Conservation (phyloP, 208 protist genomes). For the Phytomonas sp. region DNA sequence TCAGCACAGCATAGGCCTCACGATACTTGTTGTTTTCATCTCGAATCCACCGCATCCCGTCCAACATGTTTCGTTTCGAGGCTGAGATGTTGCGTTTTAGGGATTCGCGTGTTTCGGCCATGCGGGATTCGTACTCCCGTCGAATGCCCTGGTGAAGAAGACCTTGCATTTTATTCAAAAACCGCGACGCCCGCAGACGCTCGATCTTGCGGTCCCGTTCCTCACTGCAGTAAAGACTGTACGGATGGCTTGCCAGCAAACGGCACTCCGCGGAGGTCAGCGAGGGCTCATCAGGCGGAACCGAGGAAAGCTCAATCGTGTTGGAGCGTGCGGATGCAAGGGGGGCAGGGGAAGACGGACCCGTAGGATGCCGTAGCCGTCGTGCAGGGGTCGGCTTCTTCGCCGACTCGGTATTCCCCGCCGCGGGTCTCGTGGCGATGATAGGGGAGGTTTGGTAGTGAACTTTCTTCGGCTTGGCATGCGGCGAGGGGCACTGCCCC, state of each 20-base stretch:
- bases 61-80: slow-evolving; percentile 27
- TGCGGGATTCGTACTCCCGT: slow-evolving; percentile 39
- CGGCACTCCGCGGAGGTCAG: slow-evolving; percentile 38
- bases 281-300: slow-evolving; percentile 24
- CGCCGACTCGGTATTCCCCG: not conserved
- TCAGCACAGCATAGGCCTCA: slow-evolving; percentile 55
- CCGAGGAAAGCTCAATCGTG: not conserved
- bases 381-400: not conserved
- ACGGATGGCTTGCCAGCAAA: slow-evolving; percentile 40
- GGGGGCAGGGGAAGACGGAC: not conserved
- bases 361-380: not conserved
- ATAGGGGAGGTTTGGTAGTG: not conserved
- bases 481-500: not conserved
- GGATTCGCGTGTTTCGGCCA: slow-evolving; percentile 33
- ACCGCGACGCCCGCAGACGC: slow-evolving; percentile 54
- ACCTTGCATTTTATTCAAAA: slow-evolving; percentile 61
- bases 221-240: slow-evolving; percentile 37
- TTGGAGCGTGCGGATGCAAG: not conserved
- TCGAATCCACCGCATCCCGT: slow-evolving; percentile 44
- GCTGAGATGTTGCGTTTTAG: slow-evolving; percentile 25
- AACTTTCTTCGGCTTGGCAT: not conserved
- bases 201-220: slow-evolving; percentile 76
- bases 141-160: slow-evolving; percentile 61
- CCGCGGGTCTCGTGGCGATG: not conserved
- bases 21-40: slow-evolving; percentile 78